A percentile compares a stretch with the other conserved stretches of the same genome.
Evolutionary conservation across 2,329 filamentous ascomycete species (phyloP).

Genomic region (Aspergillus persii): DNA sequence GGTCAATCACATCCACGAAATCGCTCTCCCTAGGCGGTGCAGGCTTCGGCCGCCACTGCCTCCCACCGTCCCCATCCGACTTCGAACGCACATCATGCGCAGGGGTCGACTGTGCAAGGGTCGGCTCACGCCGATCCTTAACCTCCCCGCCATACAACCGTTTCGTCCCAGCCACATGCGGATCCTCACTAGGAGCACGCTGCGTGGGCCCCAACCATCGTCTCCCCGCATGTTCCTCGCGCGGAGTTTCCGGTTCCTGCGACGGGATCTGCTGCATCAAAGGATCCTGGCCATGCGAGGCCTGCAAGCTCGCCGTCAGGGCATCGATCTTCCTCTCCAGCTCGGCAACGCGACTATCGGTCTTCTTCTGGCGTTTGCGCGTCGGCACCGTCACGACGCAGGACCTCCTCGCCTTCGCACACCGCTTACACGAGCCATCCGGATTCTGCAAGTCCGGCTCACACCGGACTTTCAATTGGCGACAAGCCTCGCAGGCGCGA

Average conservation of each 20-base stretch:
- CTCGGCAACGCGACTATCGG: slow-evolving; percentile 83
- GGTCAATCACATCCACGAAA: slow-evolving; percentile 49
- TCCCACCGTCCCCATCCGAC: slow-evolving; percentile 18
- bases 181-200: slow-evolving; percentile 4
- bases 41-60: slow-evolving; percentile 19
- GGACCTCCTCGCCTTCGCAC: slow-evolving; percentile 72
- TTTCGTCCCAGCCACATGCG: slow-evolving; percentile 26
- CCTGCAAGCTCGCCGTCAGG: slow-evolving; percentile 74
- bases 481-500: slow-evolving; percentile 73
- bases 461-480: slow-evolving; percentile 78
- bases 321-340: slow-evolving; percentile 91
- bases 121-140: slow-evolving; percentile 18
- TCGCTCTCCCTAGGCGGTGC: slow-evolving; percentile 22
- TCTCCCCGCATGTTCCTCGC: slow-evolving; percentile 40
- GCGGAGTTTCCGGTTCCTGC: slow-evolving; percentile 25
- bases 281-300: slow-evolving; percentile 38
- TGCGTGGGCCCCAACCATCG: slow-evolving; percentile 26
- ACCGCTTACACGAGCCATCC: slow-evolving; percentile 69
- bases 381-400: slow-evolving; percentile 75
- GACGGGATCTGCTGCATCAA: slow-evolving; percentile 9
- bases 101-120: neutral
- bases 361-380: slow-evolving; percentile 85
- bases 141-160: slow-evolving; percentile 30
- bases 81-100: neutral
- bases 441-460: slow-evolving; percentile 66